Conservation (phyloP, 805 yeast genomes). For the Debaryomyces hansenii region DNA sequence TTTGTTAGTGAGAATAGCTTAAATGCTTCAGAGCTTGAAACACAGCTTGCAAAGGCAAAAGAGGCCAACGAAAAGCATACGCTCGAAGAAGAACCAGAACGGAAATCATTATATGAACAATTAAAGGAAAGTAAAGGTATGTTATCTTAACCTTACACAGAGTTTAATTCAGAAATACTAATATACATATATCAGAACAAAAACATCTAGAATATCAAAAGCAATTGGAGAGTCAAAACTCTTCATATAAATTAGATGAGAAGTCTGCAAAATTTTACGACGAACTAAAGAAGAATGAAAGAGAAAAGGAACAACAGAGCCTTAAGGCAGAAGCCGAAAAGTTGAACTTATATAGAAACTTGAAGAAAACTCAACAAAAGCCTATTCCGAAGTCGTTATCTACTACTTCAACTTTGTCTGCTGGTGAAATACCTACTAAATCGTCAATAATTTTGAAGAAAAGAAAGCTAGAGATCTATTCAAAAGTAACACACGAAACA, state of each 20-base stretch:
- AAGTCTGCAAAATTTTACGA: constrained; percentile 37
- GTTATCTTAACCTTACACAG: constrained; percentile 11
- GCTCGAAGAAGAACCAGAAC: constrained; percentile 16
- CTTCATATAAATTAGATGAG: constrained; percentile 41
- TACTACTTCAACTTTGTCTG: too few relatives aligned
- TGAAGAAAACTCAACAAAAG: constrained; percentile 5
- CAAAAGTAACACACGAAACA: neutral
- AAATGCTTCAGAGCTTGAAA: neutral
- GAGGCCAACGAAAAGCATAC: constrained; percentile 1
- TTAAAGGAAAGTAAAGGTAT: constrained; percentile 39
- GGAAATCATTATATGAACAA: constrained; percentile 45
- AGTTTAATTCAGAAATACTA: neutral
- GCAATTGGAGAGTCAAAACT: constrained; percentile 30
- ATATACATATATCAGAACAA: constrained; percentile 20
- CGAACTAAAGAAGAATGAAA: constrained; percentile 19
- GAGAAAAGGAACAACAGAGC: constrained; percentile 14
- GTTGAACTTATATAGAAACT: constrained; percentile 10
- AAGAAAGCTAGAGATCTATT: neutral
- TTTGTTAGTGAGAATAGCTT: constrained; percentile 11
- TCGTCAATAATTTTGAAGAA: neutral
- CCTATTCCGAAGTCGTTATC: neutral
- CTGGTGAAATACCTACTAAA: neutral
- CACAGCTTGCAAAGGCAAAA: neutral
- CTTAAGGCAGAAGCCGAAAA: constrained; percentile 22
- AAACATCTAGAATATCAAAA: constrained; percentile 33